phyloP scores from a whole-genome alignment of 2,329 filamentous ascomycete species.

The Scytalidium lignicola region DNA sequence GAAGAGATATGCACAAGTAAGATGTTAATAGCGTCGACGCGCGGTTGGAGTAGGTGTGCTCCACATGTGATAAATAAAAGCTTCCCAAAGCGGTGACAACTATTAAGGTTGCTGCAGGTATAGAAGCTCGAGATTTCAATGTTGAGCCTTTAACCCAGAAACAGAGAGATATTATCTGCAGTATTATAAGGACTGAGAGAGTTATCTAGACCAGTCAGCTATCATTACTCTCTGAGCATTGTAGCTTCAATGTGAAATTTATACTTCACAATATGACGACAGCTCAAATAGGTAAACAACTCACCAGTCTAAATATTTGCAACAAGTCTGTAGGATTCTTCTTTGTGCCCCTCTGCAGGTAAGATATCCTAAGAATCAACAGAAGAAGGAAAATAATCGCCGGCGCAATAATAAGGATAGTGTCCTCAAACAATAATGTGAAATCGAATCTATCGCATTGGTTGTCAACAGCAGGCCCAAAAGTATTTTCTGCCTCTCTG shows the following conservation, averaged over 20 bases:
- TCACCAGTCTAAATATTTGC: no score
- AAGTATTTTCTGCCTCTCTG: no score
- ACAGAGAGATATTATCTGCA: no score
- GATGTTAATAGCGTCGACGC: background rate
- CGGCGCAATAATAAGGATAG: conserved; percentile 8
- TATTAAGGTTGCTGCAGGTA: background rate
- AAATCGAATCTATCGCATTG: conserved; percentile 15
- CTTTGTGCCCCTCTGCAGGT: no score
- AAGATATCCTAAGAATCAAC: background rate
- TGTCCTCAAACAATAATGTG: conserved; percentile 11
- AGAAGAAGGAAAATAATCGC: conserved; percentile 5
- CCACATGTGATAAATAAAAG: background rate
- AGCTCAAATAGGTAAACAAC: no score
- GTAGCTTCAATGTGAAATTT: no score
- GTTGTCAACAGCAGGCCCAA: background rate
- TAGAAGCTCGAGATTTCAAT: background rate
- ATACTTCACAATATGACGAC: no score
- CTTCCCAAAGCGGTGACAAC: background rate
- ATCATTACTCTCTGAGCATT: no score
- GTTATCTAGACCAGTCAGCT: no score
- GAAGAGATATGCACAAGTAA: background rate
- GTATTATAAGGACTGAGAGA: no score
- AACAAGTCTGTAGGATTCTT: no score
- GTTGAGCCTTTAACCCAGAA: no score
- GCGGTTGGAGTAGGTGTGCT: background rate